Evolutionary conservation across 2,329 filamentous ascomycete genomes (phyloP), one percentile per base, ranked within the genome.

Genomic region (Alternaria angustiovoidea): DNA sequence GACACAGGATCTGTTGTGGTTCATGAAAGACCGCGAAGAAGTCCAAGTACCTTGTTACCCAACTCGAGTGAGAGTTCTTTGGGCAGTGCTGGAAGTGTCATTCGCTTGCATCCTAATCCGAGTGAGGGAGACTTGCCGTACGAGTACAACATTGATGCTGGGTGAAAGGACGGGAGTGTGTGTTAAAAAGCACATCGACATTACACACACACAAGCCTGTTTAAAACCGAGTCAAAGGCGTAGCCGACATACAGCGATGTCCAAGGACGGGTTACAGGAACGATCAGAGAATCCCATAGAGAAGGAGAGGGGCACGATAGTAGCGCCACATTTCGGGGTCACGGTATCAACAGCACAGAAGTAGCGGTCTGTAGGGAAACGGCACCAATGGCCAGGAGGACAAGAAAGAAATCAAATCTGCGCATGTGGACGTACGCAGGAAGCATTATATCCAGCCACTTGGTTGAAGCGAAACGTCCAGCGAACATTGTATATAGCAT

Each of bases 51-150:
- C 2, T 63, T 76, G 11, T 32, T 76, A 16, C 70, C 72, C 0
- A 76, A 72, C 53, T 77, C 74, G 12, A 74, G 73, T 22, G 63
- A 68, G 20, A 73, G 70, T 20, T 76, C 73, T 44, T 22, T 77
- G 36, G 53, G 70, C 3, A 55, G 56, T 22, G 67, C 58, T 11
- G 62, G 64, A 5, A 74, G 69, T 16, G 69, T 75, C 8, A 73
- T 78, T 2, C 52, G 73, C 11, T 54, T 77, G 30, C 68, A 65
- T 46, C 61, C 58, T 5, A 71, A 64, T 49, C 70, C 75, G 4
- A 66, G 66, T 14, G 53, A 58, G 46, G 75, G 74, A 18, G 74
- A 76, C 5, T 47, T 77, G 51, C 76, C 76, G 26, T 79, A 79
- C 61, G 61, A 74, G 49, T 77, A 73, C 61, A 57, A 42, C 24